Evolutionary conservation across 148 eudicot genomes (phyloP).

Genomic region (Cornus kousa): DNA sequence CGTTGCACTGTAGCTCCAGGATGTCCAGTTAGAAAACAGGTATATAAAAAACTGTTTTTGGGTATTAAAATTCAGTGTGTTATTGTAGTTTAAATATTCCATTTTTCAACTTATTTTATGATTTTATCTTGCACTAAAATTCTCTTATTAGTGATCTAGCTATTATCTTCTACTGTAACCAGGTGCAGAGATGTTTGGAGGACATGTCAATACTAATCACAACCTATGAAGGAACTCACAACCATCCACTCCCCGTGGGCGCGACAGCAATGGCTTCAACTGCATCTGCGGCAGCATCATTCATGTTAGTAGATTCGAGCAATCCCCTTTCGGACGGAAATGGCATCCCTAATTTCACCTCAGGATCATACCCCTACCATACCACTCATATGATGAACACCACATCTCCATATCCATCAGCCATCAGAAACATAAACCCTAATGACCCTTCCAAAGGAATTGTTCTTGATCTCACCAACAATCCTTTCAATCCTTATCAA

Average conservation of each 20-base stretch:
- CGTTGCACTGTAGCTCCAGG: constrained; percentile 63
- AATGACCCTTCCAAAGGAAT: constrained; percentile 47
- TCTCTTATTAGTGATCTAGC: neutral
- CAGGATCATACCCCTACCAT: constrained; percentile 16
- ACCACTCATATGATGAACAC: constrained; percentile 10
- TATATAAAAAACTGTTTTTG: neutral
- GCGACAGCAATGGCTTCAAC: constrained; percentile 65
- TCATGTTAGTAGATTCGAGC: constrained; percentile 36
- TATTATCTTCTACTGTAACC: neutral
- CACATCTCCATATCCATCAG: constrained; percentile 23
- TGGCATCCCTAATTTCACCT: constrained; percentile 18
- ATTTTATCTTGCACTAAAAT: neutral
- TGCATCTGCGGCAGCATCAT: constrained; percentile 44
- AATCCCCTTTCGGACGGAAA: constrained; percentile 15
- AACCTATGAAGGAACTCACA: constrained; percentile 62
- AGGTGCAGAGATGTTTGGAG: constrained; percentile 65
- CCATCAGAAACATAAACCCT: constrained; percentile 33
- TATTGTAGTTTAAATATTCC: neutral
- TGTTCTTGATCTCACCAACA: constrained; percentile 46
- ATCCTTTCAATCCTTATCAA: neutral
- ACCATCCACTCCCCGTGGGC: constrained; percentile 63
- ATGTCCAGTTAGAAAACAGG: constrained; percentile 65
- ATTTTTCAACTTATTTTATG: too few species aligned
- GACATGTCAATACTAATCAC: constrained; percentile 64
- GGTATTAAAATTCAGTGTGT: neutral